Base-by-base conservation (phyloP, 2,329 filamentous ascomycete genomes). In the Nigrospora oryzae region DNA sequence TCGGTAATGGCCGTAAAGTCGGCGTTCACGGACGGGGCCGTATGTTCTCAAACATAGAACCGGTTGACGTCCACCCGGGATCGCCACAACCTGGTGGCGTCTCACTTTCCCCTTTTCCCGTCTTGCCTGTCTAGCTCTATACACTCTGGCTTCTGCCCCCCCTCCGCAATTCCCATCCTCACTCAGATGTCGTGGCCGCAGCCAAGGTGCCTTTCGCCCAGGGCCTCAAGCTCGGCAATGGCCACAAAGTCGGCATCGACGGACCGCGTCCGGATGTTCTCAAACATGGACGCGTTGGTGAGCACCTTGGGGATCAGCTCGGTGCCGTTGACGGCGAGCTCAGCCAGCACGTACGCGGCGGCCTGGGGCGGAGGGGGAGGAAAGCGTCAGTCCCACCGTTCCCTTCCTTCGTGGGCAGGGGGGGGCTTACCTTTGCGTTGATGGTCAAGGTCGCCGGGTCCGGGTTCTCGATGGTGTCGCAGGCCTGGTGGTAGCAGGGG, bases 401-500 rank as follows among this genome's bases (percentile, higher is more conserved):
- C 5, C 8, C 12, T 46, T 16, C 23, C 30, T 13, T 16, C 31
- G 30, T 34, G 14, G 11, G 11, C 7, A 16, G 15, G 13, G 15
- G 30, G 16, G 15, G 11, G 40, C 46, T 40, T 12, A 43, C 56
- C 54, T 57, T 61, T 8, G 62, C 59, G 37, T 64, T 64, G 11
- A 54, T 51, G 2, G 60, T 62, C 16, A 66, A 43, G 0, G 52
- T 55, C 19, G 57, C 56, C 8, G 56, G 50, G 39, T 63, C 58
- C 3, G 58, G 51, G 39, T 65, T 65, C 1, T 56, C 44, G 28
- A 59, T 58, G 2, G 49, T 61, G 42, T 66, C 63, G 43, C 63
- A 66, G 1, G 42, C 53, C 43, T 59, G 54, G 45, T 66, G 63
- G 42, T 65, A 66, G 49, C 63, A 66, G 3, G 60, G 56, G 44